A percentile compares a stretch with the other conserved stretches of the same genome.
phyloP scores from a whole-genome alignment of 176 grass and related monocot species.

The Poa annua region DNA sequence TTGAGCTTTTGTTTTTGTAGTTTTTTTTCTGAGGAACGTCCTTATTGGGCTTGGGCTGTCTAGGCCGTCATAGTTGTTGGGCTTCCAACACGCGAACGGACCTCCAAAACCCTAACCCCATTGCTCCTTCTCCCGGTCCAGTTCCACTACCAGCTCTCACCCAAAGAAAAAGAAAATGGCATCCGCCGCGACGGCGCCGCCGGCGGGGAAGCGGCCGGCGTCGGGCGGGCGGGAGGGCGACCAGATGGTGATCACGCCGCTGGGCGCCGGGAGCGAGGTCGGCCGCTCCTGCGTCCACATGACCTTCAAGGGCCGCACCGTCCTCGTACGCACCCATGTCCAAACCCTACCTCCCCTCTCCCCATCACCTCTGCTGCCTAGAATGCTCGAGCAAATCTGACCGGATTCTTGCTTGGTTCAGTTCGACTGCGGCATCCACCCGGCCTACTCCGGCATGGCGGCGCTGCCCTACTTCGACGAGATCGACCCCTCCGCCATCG shows the following conservation, averaged over 20 bases:
- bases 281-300: constrained; percentile 97
- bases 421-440: constrained; percentile 75
- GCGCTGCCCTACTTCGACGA: constrained; percentile 96
- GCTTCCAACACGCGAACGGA: too few species aligned
- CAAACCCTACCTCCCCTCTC: not conserved
- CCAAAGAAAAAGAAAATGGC: constrained; percentile 24
- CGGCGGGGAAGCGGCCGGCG: constrained; percentile 44
- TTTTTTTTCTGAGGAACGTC: too few species aligned
- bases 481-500: constrained; percentile 90
- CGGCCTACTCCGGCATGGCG: constrained; percentile 84
- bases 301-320: constrained; percentile 91
- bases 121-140: not conserved
- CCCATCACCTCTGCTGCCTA: not conserved
- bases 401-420: not conserved
- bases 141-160: not conserved
- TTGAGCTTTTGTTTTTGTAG: too few species aligned
- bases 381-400: not conserved
- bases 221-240: constrained; percentile 67
- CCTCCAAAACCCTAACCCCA: too few species aligned
- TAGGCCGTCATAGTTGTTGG: too few species aligned
- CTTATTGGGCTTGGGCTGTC: too few species aligned
- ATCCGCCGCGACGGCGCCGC: constrained; percentile 27
- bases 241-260: constrained; percentile 68
- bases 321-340: constrained; percentile 60
- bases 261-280: constrained; percentile 97